Percentiles rank a stretch among this genome's conserved stretches.
Conservation (phyloP, 78 protist genomes). For the Tieghemostelium lacteum region DNA sequence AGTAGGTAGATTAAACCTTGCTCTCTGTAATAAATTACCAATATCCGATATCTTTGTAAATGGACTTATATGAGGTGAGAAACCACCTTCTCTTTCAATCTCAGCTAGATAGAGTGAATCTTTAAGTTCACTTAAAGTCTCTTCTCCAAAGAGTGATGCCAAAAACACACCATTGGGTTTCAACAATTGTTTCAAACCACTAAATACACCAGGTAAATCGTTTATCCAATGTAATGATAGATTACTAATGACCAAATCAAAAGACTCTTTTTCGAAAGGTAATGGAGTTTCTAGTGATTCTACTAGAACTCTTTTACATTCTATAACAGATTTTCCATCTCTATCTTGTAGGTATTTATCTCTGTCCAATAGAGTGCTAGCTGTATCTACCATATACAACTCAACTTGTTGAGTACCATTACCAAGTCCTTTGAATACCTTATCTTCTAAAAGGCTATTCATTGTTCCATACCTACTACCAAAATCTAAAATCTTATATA, state of each 20-base stretch:
- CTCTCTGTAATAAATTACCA: slow-evolving; percentile 70
- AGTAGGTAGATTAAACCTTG: slow-evolving; percentile 70
- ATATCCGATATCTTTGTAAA: slow-evolving; percentile 61
- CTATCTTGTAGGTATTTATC: slow-evolving; percentile 35
- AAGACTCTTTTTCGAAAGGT: slow-evolving; percentile 26
- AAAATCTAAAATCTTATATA: slow-evolving; percentile 64
- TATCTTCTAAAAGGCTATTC: not conserved
- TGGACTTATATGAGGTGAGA: slow-evolving; percentile 80
- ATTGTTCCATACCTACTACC: slow-evolving; percentile 73
- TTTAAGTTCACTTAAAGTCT: slow-evolving; percentile 75
- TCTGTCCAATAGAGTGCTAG: slow-evolving; percentile 46
- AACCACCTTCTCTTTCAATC: slow-evolving; percentile 83
- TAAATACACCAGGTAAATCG: slow-evolving; percentile 80
- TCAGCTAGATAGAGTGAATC: slow-evolving; percentile 72
- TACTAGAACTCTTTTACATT: slow-evolving; percentile 48
- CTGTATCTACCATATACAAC: slow-evolving; percentile 53
- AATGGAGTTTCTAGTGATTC: slow-evolving; percentile 54
- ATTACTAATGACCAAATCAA: slow-evolving; percentile 71
- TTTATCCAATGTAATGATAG: slow-evolving; percentile 83
- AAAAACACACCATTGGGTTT: slow-evolving; percentile 84
- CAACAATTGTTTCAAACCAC: slow-evolving; percentile 25
- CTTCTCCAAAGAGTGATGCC: slow-evolving; percentile 80
- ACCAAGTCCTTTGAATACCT: not conserved
- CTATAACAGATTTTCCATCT: slow-evolving; percentile 27
- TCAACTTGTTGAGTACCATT: not conserved